Evolutionary conservation across 441 rosid genomes (phyloP), one percentile per base, ranked within the genome.

Genomic region (Dalechampia spathulata): DNA sequence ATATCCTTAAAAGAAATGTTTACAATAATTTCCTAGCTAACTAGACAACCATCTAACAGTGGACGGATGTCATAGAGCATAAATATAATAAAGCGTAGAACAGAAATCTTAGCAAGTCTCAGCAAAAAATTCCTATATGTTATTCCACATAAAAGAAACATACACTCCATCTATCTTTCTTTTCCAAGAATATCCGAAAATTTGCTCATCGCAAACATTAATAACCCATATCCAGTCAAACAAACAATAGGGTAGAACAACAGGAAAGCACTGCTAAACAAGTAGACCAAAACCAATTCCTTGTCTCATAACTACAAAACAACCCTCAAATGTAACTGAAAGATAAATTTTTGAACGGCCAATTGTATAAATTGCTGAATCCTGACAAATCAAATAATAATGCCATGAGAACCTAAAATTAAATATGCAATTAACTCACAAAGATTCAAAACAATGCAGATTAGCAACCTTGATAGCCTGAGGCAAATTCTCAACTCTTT

Each of bases 381-480:
- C n/a, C n/a, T n/a, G n/a, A n/a, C n/a, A 9, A 52, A 41, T 7
- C 20, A 42, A 16, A 51, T 15, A 52, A 16, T 19, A 36, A 21
- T 43, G n/a, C 15, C 22, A 39, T 3, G 3, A 55, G 10, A 16
- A 6, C 12, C 14, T 21, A 10, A 32, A 36, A 5, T 21, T 22
- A 15, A 34, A 16, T 19, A 27, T 58, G 27, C 44, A 37, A 25
- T 14, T 25, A 20, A 69, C 60, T 69, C 73, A 41, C 57, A 55
- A 52, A 50, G 60, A 20, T 57, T 40, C 37, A 20, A 57, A 48
- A 42, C 25, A 32, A 52, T 40, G 45, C 15, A 28, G 41, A 65
- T 17, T 25, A 61, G 55, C 68, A 59, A 91, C 96, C 96, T 91
- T 79, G 72, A 88, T 81, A 52, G 98, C 91, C 63, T 72, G 81